phyloP scores from a whole-genome alignment of 108 stramenopile species.

The Chaetoceros muelleri region DNA sequence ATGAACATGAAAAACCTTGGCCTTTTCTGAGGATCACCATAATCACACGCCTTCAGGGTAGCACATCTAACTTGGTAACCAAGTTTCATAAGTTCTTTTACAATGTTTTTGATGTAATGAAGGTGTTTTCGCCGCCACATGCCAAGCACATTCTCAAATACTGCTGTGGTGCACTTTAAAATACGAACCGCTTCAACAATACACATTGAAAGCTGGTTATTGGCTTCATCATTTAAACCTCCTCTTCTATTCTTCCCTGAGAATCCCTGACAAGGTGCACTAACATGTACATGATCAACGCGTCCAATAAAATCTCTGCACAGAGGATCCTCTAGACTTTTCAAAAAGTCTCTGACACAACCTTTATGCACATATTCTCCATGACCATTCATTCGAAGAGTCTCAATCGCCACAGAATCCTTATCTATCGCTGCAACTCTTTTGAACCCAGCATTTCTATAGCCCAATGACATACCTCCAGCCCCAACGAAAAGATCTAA shows the following conservation, averaged over 20 bases:
- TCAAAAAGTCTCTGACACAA: slow-evolving; percentile 11
- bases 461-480: slow-evolving; percentile 29
- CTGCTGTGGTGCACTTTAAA: slow-evolving; percentile 15
- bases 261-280: slow-evolving; percentile 33
- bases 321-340: slow-evolving; percentile 9
- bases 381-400: slow-evolving; percentile 18
- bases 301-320: slow-evolving; percentile 10
- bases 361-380: slow-evolving; percentile 11
- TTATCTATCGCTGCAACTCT: slow-evolving; percentile 25
- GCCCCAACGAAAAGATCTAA: slow-evolving; percentile 41
- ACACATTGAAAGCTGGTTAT: slow-evolving; percentile 26
- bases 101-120: slow-evolving; percentile 16
- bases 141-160: slow-evolving; percentile 37
- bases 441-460: slow-evolving; percentile 18
- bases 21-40: slow-evolving; percentile 31
- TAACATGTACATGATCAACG: slow-evolving; percentile 23
- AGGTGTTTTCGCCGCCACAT: slow-evolving; percentile 14
- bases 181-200: slow-evolving; percentile 17
- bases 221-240: slow-evolving; percentile 4
- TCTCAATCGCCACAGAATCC: slow-evolving; percentile 17
- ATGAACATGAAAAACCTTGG: slow-evolving; percentile 23
- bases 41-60: slow-evolving; percentile 22
- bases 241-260: slow-evolving; percentile 22
- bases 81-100: slow-evolving; percentile 13
- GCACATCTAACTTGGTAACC: slow-evolving; percentile 25